These are phyloP conservation scores for Lachnellula willkommii DNA, from an alignment of 2,329 filamentous ascomycete species.

Conservation along the genomic window DNA sequence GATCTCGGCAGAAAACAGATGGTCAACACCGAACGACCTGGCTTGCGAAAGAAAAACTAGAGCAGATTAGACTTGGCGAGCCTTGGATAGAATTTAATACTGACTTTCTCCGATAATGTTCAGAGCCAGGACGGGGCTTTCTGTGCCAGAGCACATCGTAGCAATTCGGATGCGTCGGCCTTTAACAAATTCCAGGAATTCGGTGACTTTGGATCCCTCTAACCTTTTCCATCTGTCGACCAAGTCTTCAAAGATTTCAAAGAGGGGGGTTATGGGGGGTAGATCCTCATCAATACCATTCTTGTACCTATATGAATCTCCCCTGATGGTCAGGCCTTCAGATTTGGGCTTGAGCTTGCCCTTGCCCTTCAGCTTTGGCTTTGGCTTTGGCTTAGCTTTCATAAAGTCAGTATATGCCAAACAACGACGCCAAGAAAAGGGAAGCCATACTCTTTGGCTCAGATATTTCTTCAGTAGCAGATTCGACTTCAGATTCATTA, in stretches of 20 bases:
- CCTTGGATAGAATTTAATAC: conserved; percentile 4
- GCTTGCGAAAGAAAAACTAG: background rate
- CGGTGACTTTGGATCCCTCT: background rate
- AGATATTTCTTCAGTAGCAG: too few species aligned
- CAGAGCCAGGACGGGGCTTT: conserved; percentile 64
- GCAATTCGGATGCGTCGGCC: conserved; percentile 48
- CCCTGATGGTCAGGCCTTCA: background rate
- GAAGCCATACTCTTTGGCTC: too few species aligned
- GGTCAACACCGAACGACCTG: conserved; percentile 34
- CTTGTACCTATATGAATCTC: background rate
- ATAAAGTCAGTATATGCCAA: too few species aligned
- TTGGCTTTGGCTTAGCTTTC: too few species aligned
- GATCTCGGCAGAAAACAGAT: conserved; percentile 60
- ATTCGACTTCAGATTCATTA: too few species aligned
- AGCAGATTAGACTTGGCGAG: background rate
- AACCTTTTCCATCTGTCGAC: background rate
- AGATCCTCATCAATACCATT: conserved; percentile 8
- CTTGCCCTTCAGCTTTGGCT: too few species aligned
- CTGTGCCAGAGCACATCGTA: conserved; percentile 75
- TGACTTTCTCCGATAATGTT: conserved; percentile 48
- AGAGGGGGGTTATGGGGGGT: background rate
- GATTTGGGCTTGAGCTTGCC: too few species aligned
- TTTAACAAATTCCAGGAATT: conserved; percentile 29
- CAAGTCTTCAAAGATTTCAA: background rate
- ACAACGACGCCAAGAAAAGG: too few species aligned